These are phyloP conservation scores for Pichia sp. DNA, from an alignment of 1,139 yeast genomes.

Conservation along the genomic window DNA sequence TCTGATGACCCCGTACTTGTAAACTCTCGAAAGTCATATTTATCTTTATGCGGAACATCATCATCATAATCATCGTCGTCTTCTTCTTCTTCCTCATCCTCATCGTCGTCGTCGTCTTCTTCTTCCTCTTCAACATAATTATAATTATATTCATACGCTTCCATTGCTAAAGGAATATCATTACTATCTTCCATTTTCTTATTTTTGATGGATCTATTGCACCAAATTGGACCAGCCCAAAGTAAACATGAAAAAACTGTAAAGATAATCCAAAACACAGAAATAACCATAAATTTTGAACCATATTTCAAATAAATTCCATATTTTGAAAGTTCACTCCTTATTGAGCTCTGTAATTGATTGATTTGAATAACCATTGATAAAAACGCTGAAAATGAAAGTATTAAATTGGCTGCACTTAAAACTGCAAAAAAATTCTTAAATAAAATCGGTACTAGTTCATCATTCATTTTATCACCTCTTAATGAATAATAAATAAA, in stretches of 20 bases:
- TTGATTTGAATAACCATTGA: constrained; percentile 27
- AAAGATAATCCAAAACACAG: constrained; percentile 32
- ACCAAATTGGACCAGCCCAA: constrained; percentile 43
- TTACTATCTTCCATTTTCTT: background rate
- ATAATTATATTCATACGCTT: constrained; percentile 6
- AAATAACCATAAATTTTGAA: constrained; percentile 10
- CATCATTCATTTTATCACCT: constrained; percentile 31
- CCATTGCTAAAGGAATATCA: constrained; percentile 5
- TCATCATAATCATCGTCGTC: background rate
- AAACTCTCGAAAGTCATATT: background rate
- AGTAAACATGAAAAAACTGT: constrained; percentile 15
- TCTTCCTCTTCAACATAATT: constrained; percentile 1
- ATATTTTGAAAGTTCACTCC: constrained; percentile 34
- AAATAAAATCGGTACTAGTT: constrained; percentile 23
- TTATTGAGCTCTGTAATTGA: constrained; percentile 30
- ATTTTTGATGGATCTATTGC: constrained; percentile 22
- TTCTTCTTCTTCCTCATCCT: background rate
- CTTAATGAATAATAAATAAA: constrained; percentile 35
- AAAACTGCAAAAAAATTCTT: constrained; percentile 30
- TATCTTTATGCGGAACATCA: background rate
- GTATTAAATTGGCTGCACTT: constrained; percentile 25
- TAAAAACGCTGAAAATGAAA: constrained; percentile 21
- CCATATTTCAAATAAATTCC: constrained; percentile 43
- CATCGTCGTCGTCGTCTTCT: background rate
- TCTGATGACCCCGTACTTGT: background rate